Evolutionary conservation across 2,329 filamentous ascomycete species (phyloP).

Genomic region (Beauveria scarabaeidicola): DNA sequence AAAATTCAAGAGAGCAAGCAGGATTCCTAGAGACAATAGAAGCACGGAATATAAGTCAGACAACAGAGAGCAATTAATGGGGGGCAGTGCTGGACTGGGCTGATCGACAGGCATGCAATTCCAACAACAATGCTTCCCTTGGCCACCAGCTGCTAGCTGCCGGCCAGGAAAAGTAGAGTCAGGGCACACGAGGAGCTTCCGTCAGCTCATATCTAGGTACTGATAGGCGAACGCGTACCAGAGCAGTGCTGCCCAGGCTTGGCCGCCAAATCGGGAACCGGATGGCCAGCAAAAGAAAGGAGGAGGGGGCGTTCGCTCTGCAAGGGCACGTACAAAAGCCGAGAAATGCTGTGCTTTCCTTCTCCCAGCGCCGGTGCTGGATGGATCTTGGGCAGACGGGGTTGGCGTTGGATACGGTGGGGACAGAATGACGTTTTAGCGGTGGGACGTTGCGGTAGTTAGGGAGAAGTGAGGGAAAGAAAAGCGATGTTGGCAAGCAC

Average conservation of each 20-base stretch:
- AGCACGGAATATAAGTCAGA: conserved; percentile 5
- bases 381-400: conserved; percentile 21
- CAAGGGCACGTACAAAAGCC: conserved; percentile 4
- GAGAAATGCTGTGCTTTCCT: conserved; percentile 7
- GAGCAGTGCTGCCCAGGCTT: neutral
- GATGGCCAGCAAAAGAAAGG: neutral
- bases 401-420: conserved; percentile 20
- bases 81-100: conserved; percentile 4
- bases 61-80: neutral
- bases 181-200: conserved; percentile 1
- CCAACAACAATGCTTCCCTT: conserved; percentile 3
- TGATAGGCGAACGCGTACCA: neutral
- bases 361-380: conserved; percentile 13
- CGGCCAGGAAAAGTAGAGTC: neutral
- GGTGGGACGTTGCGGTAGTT: conserved; percentile 12
- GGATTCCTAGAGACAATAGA: conserved; percentile 2
- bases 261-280: neutral
- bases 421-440: conserved; percentile 20
- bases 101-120: conserved; percentile 7
- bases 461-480: neutral
- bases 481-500: neutral
- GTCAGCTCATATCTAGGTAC: neutral
- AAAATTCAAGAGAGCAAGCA: neutral
- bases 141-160: neutral
- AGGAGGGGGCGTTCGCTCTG: neutral